A percentile compares a stretch with the other conserved stretches of the same genome.
Evolutionary conservation across 2,329 filamentous ascomycete species (phyloP).

Genomic region (Furcasterigmium sp.): DNA sequence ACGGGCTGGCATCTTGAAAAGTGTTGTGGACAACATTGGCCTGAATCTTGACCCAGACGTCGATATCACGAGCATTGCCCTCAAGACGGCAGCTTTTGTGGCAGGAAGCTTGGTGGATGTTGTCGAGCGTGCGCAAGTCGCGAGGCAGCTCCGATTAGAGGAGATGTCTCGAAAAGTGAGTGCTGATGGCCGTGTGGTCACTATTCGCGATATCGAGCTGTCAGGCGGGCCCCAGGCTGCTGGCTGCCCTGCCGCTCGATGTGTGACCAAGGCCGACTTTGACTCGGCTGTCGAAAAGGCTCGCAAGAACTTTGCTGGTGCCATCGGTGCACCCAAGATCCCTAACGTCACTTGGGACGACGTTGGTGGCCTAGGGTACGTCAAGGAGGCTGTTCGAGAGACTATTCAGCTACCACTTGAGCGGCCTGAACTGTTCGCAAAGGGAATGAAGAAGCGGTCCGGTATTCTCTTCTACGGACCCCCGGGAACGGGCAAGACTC

Average conservation of each 20-base stretch:
- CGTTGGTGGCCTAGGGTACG: slow-evolving; percentile 85
- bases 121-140: slow-evolving; percentile 80
- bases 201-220: slow-evolving; percentile 77
- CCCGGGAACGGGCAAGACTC: slow-evolving; percentile 84
- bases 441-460: slow-evolving; percentile 96
- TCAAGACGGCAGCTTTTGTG: slow-evolving; percentile 94
- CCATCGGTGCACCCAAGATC: slow-evolving; percentile 96
- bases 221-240: slow-evolving; percentile 81
- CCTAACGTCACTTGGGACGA: slow-evolving; percentile 96
- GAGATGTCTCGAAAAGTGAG: slow-evolving; percentile 52
- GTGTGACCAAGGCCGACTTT: slow-evolving; percentile 78
- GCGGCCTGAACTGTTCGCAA: slow-evolving; percentile 87
- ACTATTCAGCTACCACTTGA: slow-evolving; percentile 93
- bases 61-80: slow-evolving; percentile 75
- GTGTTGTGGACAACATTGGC: slow-evolving; percentile 70
- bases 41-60: slow-evolving; percentile 78
- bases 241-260: slow-evolving; percentile 73
- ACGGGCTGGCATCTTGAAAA: slow-evolving; percentile 78
- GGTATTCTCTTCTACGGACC: slow-evolving; percentile 86
- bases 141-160: slow-evolving; percentile 71
- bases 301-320: slow-evolving; percentile 95
- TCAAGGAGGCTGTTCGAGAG: slow-evolving; percentile 95
- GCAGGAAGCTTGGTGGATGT: slow-evolving; percentile 93
- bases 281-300: slow-evolving; percentile 92
- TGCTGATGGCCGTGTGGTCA: slow-evolving; percentile 39